Evolutionary conservation across 495 filamentous ascomycete genomes (phyloP), one percentile per base, ranked within the genome.

Genomic region (Podospora appendiculata): DNA sequence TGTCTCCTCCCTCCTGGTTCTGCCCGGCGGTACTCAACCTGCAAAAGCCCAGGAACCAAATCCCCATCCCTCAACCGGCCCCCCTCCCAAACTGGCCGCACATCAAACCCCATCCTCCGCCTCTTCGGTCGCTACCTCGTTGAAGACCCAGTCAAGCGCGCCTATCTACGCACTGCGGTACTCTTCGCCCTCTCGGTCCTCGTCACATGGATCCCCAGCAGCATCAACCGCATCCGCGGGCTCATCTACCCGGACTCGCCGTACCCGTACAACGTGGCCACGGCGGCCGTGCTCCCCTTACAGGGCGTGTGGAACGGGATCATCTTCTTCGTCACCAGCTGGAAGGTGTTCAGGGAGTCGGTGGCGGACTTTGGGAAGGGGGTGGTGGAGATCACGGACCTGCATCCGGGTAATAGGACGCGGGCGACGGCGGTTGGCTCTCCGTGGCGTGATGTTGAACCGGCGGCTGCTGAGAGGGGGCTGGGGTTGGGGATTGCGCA

Each of bases 301-400:
- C 88, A 92, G 59, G 88, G 88, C 10, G 83, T 90, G 51, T 89
- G 86, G 83, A 93, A 90, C 57, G 79, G 79, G 17, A 66, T 88
- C 33, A 85, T 92, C 44, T 93, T 89, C 68, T 74, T 85, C 46
- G 77, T 75, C 6, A 85, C 84, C 4, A 74, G 61, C 46, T 64
- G 64, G 68, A 25, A 14, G 3, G 51, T 60, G 1, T 38, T 70
- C 19, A 50, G 60, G 6, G 18, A 50, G 32, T 55, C 57, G 43
- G 43, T 56, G 0, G 32, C 35, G 16, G 48, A 51, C 8, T 25
- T 35, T 11, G 38, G 43, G 12, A 47, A 47, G 32, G 44, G 43
- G 19, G 42, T 45, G 34, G 38, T 45, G 9, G 48, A 51, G 42
- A 42, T 47, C 8, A 35, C 16, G 13, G 19, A 55, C 14, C 35